These are phyloP conservation scores for Amanita exitialis DNA, from an alignment of 768 basidiomycete genomes.

Conservation along the genomic window DNA sequence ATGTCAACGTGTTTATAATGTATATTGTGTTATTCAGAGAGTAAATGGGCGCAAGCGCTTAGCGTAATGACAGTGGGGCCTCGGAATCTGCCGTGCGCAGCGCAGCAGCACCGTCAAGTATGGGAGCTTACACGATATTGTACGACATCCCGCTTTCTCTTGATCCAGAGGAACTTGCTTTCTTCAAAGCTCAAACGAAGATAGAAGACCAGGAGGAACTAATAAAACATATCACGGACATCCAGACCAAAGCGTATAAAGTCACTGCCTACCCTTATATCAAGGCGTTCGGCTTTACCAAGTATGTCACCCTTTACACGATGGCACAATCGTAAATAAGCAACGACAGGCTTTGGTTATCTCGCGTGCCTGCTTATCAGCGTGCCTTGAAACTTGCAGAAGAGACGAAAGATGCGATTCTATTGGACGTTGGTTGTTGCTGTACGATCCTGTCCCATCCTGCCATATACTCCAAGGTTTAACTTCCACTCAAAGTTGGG, in stretches of 20 bases:
- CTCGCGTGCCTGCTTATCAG: neutral
- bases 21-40: no score
- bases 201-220: conserved; percentile 25
- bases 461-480: neutral
- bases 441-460: conserved; percentile 16
- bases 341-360: neutral
- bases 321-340: neutral
- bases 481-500: conserved; percentile 20
- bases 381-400: neutral
- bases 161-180: conserved; percentile 17
- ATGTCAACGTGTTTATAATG: no score
- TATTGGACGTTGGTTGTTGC: conserved; percentile 22
- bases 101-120: no score
- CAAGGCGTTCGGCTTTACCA: conserved; percentile 5
- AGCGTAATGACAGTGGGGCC: no score
- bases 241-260: conserved; percentile 26
- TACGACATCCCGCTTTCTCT: conserved; percentile 6
- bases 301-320: neutral
- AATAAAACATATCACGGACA: conserved; percentile 26
- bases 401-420: neutral
- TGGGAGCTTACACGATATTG: no score
- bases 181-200: conserved; percentile 26
- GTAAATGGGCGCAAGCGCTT: no score
- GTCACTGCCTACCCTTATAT: conserved; percentile 27
- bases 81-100: no score